These are phyloP conservation scores for Solanum arcanum DNA, from an alignment of 257 asterid species.

Conservation along the genomic window DNA sequence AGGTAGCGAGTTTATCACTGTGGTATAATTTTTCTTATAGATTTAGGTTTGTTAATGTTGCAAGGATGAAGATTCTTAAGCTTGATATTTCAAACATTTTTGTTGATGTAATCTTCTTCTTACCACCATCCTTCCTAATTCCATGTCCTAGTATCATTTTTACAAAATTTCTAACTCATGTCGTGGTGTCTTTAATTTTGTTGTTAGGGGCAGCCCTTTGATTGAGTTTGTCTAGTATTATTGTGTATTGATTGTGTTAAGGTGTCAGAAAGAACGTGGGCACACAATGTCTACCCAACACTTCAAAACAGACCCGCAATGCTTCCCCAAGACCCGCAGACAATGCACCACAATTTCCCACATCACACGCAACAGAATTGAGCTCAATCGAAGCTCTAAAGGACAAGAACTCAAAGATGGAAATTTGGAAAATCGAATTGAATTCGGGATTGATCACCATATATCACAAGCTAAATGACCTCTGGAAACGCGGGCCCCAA, in stretches of 20 bases:
- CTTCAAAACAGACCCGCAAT: background rate
- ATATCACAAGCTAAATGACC: background rate
- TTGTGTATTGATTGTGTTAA: background rate
- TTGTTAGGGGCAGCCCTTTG: background rate
- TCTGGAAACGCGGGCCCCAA: fast-evolving
- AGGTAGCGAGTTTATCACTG: background rate
- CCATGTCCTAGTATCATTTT: background rate
- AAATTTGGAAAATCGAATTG: background rate
- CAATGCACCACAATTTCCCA: background rate
- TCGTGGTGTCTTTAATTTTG: background rate
- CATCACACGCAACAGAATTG: too few relatives aligned
- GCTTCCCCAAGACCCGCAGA: background rate
- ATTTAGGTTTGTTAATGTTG: background rate
- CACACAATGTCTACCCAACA: background rate
- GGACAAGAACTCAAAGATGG: background rate
- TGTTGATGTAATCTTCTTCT: background rate
- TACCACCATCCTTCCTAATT: background rate
- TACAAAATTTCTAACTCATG: too few relatives aligned
- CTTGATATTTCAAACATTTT: background rate
- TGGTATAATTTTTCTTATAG: background rate
- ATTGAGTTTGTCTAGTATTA: background rate
- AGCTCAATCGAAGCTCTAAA: background rate
- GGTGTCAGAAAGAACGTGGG: background rate
- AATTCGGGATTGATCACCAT: background rate
- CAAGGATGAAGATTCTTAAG: background rate